These are phyloP conservation scores for Leccinum disarticulatum DNA, from an alignment of 768 basidiomycete genomes.

Conservation along the genomic window DNA sequence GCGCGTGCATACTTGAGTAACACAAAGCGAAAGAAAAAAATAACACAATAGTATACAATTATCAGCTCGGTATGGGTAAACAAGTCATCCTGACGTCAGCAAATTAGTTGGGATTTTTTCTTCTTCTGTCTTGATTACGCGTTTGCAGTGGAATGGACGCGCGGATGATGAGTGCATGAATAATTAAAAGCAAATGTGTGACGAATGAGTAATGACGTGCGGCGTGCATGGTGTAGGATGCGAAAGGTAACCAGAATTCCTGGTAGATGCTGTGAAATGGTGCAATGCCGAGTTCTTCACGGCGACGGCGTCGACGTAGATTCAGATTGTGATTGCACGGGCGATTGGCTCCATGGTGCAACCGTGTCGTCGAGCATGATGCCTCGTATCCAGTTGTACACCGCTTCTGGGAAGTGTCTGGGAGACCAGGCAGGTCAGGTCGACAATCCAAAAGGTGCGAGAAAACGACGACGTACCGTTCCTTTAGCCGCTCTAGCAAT, in stretches of 20 bases:
- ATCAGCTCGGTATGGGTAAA: not conserved
- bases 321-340: constrained; percentile 14
- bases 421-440: constrained; percentile 7
- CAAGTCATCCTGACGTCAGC: not conserved
- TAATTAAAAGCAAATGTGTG: not conserved
- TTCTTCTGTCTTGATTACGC: not conserved
- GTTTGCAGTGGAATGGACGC: not conserved
- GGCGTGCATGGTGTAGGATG: not conserved
- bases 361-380: constrained; percentile 73
- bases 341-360: constrained; percentile 40
- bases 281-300: constrained; percentile 1
- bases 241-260: not conserved
- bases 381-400: constrained; percentile 76
- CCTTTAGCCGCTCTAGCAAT: constrained; percentile 69
- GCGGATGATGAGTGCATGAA: not conserved
- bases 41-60: not conserved
- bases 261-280: not conserved
- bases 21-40: not conserved
- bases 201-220: not conserved
- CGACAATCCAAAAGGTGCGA: no score
- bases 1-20: constrained; percentile 84
- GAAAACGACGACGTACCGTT: constrained; percentile 46
- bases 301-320: not conserved
- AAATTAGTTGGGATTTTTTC: not conserved
- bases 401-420: constrained; percentile 76